These are phyloP conservation scores for Xylaria sp. DNA, from an alignment of 2,329 filamentous ascomycete genomes.

Conservation along the genomic window DNA sequence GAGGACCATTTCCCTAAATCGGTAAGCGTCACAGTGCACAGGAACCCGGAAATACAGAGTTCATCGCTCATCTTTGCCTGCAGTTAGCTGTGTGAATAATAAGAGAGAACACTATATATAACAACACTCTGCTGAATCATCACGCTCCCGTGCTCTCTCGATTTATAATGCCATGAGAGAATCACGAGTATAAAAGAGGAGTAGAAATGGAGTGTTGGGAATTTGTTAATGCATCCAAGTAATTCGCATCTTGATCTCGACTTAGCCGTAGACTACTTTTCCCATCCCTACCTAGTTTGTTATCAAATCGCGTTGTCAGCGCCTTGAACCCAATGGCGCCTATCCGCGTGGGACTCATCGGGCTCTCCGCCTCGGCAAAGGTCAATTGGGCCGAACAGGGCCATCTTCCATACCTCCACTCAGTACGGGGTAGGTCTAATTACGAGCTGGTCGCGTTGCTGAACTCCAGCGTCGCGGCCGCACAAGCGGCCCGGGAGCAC, in stretches of 20 bases:
- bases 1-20: slow-evolving; percentile 33
- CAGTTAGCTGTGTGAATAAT: neutral
- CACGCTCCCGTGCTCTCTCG: neutral
- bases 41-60: neutral
- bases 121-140: slow-evolving; percentile 1
- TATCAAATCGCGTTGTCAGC: neutral
- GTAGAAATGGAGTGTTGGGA: neutral
- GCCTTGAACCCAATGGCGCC: slow-evolving; percentile 49
- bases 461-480: slow-evolving; percentile 55
- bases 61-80: neutral
- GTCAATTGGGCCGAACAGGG: slow-evolving; percentile 60
- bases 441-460: slow-evolving; percentile 58
- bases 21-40: slow-evolving; percentile 19
- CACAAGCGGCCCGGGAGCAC: slow-evolving; percentile 48
- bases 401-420: slow-evolving; percentile 65
- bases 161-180: slow-evolving; percentile 11
- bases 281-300: neutral
- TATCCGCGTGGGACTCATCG: slow-evolving; percentile 63
- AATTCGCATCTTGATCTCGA: neutral
- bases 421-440: slow-evolving; percentile 47
- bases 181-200: slow-evolving; percentile 6
- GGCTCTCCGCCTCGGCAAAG: slow-evolving; percentile 58
- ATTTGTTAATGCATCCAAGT: neutral
- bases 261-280: neutral
- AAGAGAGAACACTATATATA: neutral